Evolutionary conservation across 345 rosid genomes (phyloP), one percentile per base, ranked within the genome.

Genomic region (Euphorbia pulcherrima): DNA sequence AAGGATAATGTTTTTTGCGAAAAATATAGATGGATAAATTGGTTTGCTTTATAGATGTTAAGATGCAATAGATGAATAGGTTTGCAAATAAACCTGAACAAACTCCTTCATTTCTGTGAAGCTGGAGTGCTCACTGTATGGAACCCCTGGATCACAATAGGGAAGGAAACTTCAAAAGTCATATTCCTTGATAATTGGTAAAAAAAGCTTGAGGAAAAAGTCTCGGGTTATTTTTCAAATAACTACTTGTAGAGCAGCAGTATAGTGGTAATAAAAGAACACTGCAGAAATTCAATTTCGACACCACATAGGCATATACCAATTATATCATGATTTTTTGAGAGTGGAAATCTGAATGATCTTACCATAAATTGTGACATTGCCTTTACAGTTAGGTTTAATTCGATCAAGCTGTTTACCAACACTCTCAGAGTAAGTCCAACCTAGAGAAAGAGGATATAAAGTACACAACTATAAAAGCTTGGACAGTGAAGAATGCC

Each of bases 121-220:
- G 77, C 97, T 88, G 29, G 93, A 88, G 76, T 86, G 97, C 80
- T 90, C 93, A 61, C 92, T 90, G 68, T 83, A 90, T 39, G 93
- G 93, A 73, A 88, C 92, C 50, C 97, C 97, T 86, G 81, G 27
- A 16, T 17, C 73, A 60, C 63, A 11, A 58, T 23, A 67, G 41
- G 41, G 46, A 47, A 41, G n/a, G 44, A 21, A 65, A 44, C 62
- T 48, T 53, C 54, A 23, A 30, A 13, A 8, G 68, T 29, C 58
- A 47, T 55, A 47, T 62, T 64, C 54, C 40, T 17, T 20, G 26
- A 8, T 21, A 53, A 5, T 53, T 53, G 64, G 55, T 2, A 66
- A 30, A n/a, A 20, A 24, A 59, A 28, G 17, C 8, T 39, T 28
- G 23, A 24, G 30, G 13, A 26, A 23, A 17, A 54, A 51, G 30